These are phyloP conservation scores for Diutina catenulata DNA, from an alignment of 1,139 yeast genomes.

Conservation along the genomic window DNA sequence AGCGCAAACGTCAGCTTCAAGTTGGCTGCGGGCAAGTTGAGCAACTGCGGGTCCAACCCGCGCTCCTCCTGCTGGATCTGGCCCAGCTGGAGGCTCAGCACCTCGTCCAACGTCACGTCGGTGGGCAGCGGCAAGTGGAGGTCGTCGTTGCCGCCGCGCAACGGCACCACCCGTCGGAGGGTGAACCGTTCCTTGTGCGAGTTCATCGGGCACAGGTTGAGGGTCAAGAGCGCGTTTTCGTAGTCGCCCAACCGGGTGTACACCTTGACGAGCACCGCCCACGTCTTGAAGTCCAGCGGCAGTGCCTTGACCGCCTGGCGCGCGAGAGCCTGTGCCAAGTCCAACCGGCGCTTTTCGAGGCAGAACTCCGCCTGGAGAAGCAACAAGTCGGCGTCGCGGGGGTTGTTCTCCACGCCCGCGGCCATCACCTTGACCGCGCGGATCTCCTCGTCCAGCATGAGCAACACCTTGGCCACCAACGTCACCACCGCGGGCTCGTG, in stretches of 20 bases:
- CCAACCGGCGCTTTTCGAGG: conserved; percentile 49
- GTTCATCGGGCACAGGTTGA: conserved; percentile 91
- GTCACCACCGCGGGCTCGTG: conserved; percentile 42
- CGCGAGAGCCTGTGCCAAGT: conserved; percentile 66
- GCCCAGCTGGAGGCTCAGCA: conserved; percentile 41
- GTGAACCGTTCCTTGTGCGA: conserved; percentile 51
- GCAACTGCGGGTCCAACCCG: conserved; percentile 54
- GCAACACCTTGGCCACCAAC: conserved; percentile 41
- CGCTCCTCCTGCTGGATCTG: conserved; percentile 41
- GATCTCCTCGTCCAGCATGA: conserved; percentile 60
- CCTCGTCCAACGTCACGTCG: conserved; percentile 63
- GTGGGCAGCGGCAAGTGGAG: conserved; percentile 68
- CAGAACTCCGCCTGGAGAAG: conserved; percentile 65
- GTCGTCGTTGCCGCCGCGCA: conserved; percentile 39
- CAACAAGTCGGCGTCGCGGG: conserved; percentile 51
- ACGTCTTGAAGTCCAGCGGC: conserved; percentile 76
- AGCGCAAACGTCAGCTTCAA: conserved; percentile 69
- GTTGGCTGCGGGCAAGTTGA: conserved; percentile 64
- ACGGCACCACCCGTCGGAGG: conserved; percentile 47
- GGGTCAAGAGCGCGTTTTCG: conserved; percentile 65
- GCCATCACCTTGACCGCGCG: conserved; percentile 62
- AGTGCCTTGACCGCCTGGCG: conserved; percentile 65
- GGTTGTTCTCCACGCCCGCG: conserved; percentile 42
- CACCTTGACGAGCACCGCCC: conserved; percentile 67
- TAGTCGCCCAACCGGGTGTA: conserved; percentile 63